Base-by-base conservation (phyloP, 1,284 basidiomycete genomes). In the Phylloporus sp. region DNA sequence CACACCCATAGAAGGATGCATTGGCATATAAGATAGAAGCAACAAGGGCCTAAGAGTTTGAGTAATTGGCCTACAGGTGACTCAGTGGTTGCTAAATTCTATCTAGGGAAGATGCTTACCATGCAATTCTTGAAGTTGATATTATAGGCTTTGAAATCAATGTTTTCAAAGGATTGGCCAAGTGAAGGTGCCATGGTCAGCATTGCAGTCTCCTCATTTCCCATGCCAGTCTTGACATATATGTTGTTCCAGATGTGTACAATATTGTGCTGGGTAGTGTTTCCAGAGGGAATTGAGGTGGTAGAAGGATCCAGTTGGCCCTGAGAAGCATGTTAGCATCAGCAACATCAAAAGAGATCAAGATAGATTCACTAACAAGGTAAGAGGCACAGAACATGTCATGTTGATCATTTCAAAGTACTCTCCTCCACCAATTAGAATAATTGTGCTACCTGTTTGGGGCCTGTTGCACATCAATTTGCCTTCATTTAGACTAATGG, bases 41-140 rank as follows among this genome's bases (percentile, higher is more conserved):
- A 8, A 83, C 86, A 7, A 89, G 76, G 1, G 87, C 87, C 72
- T 83, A 87, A 13, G 86, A 83, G 31, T 88, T 86, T 0, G 84
- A 74, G 61, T 82, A 86, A 62, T 87, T 82, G 26, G 85, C 85
- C 87, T 87, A 58, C 37, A 60, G 44, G 61, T n/a, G 42, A 59
- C 1, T 56, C 17, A 58, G 29, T 46, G 47, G 17, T 18, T n/a
- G 42, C 42, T n/a, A 8, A 18, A 17, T 37, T 37, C 47, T 24
- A 17, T 32, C 22, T 39, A 54, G 53, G 64, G n/a, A n/a, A 64
- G 22, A 24, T 17, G 24, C 42, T 24, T 7, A 88, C 88, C 18
- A 86, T 88, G 62, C 84, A 79, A 68, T 90, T 91, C 66, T 88
- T 80, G 63, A 89, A 87, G 70, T 90, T 81, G 66, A 91, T 84